Evolutionary conservation across 768 basidiomycete species (phyloP), one percentile per base, ranked within the genome.

Genomic region (Suillus sp.): DNA sequence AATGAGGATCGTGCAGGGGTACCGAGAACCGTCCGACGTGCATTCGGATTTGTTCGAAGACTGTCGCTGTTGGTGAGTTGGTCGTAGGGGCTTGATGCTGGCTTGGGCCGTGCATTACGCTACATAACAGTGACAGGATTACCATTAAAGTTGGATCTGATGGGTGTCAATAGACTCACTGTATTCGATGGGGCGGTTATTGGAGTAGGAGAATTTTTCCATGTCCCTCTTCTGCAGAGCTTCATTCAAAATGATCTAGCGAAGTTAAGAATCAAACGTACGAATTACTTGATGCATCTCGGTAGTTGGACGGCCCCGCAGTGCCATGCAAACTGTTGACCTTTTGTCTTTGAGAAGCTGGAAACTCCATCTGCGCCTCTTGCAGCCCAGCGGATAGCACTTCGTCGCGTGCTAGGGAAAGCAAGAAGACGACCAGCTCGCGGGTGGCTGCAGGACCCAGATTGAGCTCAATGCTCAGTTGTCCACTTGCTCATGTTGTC

Each of bases 221-320:
- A 75, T 13, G 0, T 3, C 10, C 37, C 25, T 61, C 0, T 68
- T 60, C 65, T 27, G 25, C 25, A 48, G 13, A 40, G 56, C 38
- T 27, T 27, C 38, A 20, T 32, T 64, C 38, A 55, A 42, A 27
- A 59, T 69, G 63, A 66, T 38, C 37, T 34, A 50, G n/a, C 35
- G 25, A 59, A 56, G 34, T 53, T 35, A 37, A 47, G 37, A 65
- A 45, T 11, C 48, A 25, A 61, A 27, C n/a, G 48, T 62, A 71
- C 74, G 20, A 10, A 58, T 53, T 62, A 51, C 50, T 30, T 16
- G 76, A 75, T 51, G 74, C 76, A 50, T 76, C 75, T 68, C 75
- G 76, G 55, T 64, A 53, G 67, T 71, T 73, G 57, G 57, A 53
- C 61, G 70, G 67, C 3, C 40, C 60, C 42, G 63, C 13, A 37